Conservation (phyloP, 2,329 filamentous ascomycete genomes). For the Raffaelea albimanens region DNA sequence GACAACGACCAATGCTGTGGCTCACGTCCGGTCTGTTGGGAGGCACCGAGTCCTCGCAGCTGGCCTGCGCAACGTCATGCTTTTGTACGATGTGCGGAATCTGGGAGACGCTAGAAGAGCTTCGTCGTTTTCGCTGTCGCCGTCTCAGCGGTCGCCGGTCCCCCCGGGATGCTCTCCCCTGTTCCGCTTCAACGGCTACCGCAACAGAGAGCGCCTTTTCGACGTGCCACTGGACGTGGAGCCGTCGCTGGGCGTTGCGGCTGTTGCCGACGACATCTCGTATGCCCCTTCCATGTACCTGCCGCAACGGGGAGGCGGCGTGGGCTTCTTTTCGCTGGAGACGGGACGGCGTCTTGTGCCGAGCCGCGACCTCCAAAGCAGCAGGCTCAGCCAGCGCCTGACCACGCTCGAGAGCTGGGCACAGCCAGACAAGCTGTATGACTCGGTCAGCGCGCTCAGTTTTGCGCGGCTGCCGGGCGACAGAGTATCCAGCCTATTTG, state of each 20-base stretch:
- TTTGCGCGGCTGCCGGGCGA: slow-evolving; percentile 37
- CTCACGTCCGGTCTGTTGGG: slow-evolving; percentile 40
- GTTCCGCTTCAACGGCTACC: slow-evolving; percentile 38
- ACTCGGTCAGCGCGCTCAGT: slow-evolving; percentile 27
- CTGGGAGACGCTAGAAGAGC: neutral
- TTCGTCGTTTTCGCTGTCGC: neutral
- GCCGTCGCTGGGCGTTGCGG: slow-evolving; percentile 35
- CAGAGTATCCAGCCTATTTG: slow-evolving; percentile 34
- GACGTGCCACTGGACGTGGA: slow-evolving; percentile 42
- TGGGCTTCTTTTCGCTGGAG: slow-evolving; percentile 39
- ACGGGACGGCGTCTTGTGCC: slow-evolving; percentile 30
- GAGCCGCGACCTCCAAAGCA: neutral
- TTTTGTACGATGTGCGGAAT: slow-evolving; percentile 48
- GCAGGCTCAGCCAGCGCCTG: no score
- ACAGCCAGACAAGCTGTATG: slow-evolving; percentile 18
- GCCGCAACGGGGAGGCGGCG: slow-evolving; percentile 33
- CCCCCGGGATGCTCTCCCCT: slow-evolving; percentile 24
- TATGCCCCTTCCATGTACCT: neutral
- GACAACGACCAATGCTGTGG: slow-evolving; percentile 11
- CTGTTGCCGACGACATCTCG: slow-evolving; percentile 40
- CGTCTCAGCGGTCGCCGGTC: no score
- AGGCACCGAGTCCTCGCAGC: slow-evolving; percentile 42
- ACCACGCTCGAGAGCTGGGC: neutral
- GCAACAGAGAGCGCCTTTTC: slow-evolving; percentile 30
- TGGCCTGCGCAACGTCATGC: slow-evolving; percentile 38